These are phyloP conservation scores for Neurospora sp. DNA, from an alignment of 495 filamentous ascomycete species.

Conservation along the genomic window DNA sequence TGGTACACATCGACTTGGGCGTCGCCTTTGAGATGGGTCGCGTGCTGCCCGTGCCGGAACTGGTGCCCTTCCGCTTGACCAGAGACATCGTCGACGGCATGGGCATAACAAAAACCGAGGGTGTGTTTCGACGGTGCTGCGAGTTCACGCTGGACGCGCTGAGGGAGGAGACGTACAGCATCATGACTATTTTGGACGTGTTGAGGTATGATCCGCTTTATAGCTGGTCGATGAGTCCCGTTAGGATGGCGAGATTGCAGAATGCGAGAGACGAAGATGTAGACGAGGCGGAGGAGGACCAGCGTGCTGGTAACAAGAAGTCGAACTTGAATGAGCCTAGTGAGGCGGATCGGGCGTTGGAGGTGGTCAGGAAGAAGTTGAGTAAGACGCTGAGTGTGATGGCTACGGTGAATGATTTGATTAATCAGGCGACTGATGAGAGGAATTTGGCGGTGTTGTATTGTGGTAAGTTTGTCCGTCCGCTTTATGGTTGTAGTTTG, in stretches of 20 bases:
- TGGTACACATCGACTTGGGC: constrained; percentile 92
- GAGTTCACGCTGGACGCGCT: constrained; percentile 94
- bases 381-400: constrained; percentile 85
- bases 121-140: constrained; percentile 91
- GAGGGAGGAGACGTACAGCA: constrained; percentile 82
- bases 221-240: constrained; percentile 87
- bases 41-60: constrained; percentile 83
- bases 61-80: constrained; percentile 92
- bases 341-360: constrained; percentile 85
- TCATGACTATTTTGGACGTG: constrained; percentile 95
- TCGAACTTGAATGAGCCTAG: constrained; percentile 61
- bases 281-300: constrained; percentile 7
- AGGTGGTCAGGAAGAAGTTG: constrained; percentile 89
- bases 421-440: constrained; percentile 91
- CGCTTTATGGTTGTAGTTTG: not conserved
- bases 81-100: constrained; percentile 94
- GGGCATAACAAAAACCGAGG: constrained; percentile 91
- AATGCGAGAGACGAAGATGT: constrained; percentile 34
- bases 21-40: constrained; percentile 95
- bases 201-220: constrained; percentile 94
- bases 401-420: constrained; percentile 92
- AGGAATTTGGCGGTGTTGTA: constrained; percentile 86
- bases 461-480: constrained; percentile 51
- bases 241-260: constrained; percentile 58
- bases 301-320: constrained; percentile 8